These are phyloP conservation scores for Botryotinia globosa DNA, from an alignment of 2,329 filamentous ascomycete species.

Conservation along the genomic window DNA sequence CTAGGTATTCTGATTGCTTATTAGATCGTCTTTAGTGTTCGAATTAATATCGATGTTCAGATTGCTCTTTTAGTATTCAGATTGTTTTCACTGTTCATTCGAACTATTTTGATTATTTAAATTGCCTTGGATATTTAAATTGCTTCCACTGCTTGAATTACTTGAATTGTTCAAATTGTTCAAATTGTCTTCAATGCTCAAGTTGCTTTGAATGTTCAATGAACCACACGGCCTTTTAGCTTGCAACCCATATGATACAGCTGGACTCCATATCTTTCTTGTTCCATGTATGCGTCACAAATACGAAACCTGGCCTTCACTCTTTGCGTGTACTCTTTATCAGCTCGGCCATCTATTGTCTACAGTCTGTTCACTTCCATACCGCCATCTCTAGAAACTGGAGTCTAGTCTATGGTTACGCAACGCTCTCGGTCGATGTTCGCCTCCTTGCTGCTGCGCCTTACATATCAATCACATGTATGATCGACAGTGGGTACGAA, in stretches of 20 bases:
- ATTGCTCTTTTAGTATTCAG: neutral
- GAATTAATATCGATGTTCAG: neutral
- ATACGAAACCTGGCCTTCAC: neutral
- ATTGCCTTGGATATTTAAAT: neutral
- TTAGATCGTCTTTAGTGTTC: too few relatives aligned
- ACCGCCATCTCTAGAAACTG: neutral
- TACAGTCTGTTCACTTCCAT: neutral
- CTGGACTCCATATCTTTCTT: neutral
- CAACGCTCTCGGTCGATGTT: neutral
- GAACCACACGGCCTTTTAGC: neutral
- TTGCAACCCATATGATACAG: neutral
- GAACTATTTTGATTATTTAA: neutral
- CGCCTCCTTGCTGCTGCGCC: neutral
- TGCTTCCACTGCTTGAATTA: too few relatives aligned
- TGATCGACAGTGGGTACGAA: neutral
- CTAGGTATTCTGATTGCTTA: too few relatives aligned
- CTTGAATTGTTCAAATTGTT: neutral
- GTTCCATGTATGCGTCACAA: neutral
- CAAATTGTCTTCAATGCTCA: neutral
- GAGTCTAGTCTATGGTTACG: neutral
- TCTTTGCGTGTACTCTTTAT: neutral
- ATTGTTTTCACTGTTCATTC: neutral
- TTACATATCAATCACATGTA: neutral
- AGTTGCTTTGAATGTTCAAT: neutral
- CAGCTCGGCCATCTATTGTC: neutral